Conservation (phyloP, 495 filamentous ascomycete species). For the Daldinia caldariorum region DNA sequence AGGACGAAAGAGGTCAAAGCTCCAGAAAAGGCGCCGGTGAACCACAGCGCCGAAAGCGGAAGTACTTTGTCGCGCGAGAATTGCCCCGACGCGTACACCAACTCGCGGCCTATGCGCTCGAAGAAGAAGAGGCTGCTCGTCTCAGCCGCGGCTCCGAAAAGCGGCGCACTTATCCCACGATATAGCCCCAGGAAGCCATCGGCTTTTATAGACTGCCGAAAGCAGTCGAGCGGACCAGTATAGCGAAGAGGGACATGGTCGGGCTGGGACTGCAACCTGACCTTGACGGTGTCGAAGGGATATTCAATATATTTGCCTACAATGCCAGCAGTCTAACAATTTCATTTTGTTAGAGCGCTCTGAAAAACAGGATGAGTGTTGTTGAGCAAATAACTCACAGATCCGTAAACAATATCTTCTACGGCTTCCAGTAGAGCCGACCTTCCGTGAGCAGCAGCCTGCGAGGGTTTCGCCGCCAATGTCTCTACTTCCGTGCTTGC, state of each 20-base stretch:
- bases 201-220: conserved; percentile 79
- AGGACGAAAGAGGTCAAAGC: conserved; percentile 89
- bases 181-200: conserved; percentile 87
- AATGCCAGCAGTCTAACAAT: conserved; percentile 76
- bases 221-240: conserved; percentile 90
- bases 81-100: conserved; percentile 66
- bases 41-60: conserved; percentile 74
- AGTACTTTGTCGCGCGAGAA: conserved; percentile 63
- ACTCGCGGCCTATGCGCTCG: conserved; percentile 70
- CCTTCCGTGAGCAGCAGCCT: conserved; percentile 38
- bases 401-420: conserved; percentile 86
- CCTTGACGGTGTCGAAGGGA: conserved; percentile 98
- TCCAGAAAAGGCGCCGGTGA: conserved; percentile 85
- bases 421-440: conserved; percentile 72
- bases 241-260: conserved; percentile 84
- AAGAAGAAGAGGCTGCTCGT: conserved; percentile 95
- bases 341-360: conserved; percentile 28
- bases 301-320: conserved; percentile 97
- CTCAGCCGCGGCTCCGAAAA: conserved; percentile 91
- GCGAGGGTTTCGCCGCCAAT: conserved; percentile 42
- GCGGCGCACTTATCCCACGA: conserved; percentile 89
- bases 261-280: conserved; percentile 80
- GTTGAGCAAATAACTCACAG: conserved; percentile 63
- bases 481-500: conserved; percentile 34
- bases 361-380: conserved; percentile 8